Conservation (phyloP, 169 alveolate species). For the Plasmodium coatneyi region DNA sequence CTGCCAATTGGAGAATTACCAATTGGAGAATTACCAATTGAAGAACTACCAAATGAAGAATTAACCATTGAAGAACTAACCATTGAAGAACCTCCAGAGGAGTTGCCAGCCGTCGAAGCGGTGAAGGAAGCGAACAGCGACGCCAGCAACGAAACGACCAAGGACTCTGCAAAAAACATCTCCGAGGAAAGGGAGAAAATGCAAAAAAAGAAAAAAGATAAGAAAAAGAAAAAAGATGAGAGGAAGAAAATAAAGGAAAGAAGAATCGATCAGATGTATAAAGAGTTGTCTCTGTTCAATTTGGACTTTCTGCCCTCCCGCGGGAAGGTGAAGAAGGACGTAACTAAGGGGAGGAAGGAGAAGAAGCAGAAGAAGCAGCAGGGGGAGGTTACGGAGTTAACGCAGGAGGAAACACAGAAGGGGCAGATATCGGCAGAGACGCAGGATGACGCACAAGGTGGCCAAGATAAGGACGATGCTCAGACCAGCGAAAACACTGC, state of each 20-base stretch:
- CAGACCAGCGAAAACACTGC: neutral
- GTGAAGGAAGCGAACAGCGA: neutral
- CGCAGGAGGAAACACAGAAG: neutral
- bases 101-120: neutral
- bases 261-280: conserved; percentile 45
- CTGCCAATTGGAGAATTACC: neutral
- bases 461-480: too few relatives aligned
- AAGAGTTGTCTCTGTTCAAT: conserved; percentile 17
- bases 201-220: conserved; percentile 1
- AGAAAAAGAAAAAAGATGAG: neutral
- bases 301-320: neutral
- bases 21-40: neutral
- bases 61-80: neutral
- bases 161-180: neutral
- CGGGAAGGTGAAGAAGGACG: conserved; percentile 3
- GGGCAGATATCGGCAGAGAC: neutral
- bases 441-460: neutral
- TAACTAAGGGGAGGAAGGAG: neutral
- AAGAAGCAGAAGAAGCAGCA: neutral
- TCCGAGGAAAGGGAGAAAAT: neutral
- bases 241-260: conserved; percentile 25
- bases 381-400: too few relatives aligned
- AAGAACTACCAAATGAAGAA: neutral
- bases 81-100: neutral
- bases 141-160: neutral